phyloP scores from a whole-genome alignment of 495 filamentous ascomycete genomes.

The Tuber microsphaerosporum region DNA sequence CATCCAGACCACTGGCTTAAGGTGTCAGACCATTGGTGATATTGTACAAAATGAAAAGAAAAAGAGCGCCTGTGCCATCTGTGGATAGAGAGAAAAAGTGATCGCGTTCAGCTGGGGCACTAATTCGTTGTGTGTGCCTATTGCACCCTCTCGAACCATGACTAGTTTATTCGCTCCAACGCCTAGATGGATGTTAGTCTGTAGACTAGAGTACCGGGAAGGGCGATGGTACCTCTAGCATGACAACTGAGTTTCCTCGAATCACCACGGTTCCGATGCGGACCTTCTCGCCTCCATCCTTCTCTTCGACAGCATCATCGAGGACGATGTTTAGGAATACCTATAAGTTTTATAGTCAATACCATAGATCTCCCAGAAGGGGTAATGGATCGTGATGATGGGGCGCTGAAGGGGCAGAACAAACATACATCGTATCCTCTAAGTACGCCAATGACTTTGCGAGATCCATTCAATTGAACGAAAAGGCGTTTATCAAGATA shows the following conservation, averaged over 20 bases:
- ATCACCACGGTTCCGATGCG: slow-evolving; percentile 92
- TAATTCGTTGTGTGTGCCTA: background rate
- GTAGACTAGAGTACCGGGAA: background rate
- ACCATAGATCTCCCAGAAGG: background rate
- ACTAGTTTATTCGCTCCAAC: slow-evolving; percentile 55
- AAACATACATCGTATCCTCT: slow-evolving; percentile 84
- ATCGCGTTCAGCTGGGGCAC: background rate
- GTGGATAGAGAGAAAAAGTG: background rate
- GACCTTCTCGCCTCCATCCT: slow-evolving; percentile 82
- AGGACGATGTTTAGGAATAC: slow-evolving; percentile 98
- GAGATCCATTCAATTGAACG: slow-evolving; percentile 93
- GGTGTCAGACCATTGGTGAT: background rate
- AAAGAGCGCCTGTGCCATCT: background rate
- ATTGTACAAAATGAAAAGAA: background rate
- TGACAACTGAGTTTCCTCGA: slow-evolving; percentile 90
- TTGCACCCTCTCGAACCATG: background rate
- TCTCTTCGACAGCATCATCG: slow-evolving; percentile 96
- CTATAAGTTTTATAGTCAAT: slow-evolving; percentile 47
- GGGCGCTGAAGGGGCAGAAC: background rate
- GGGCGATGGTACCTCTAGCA: slow-evolving; percentile 65
- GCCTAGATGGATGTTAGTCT: slow-evolving; percentile 46
- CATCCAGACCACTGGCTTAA: background rate
- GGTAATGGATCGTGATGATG: background rate
- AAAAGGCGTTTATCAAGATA: slow-evolving; percentile 99
- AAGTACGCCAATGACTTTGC: slow-evolving; percentile 90